Evolutionary conservation across 2,329 filamentous ascomycete genomes (phyloP), one percentile per base, ranked within the genome.

Genomic region (Xylariaceae sp.): DNA sequence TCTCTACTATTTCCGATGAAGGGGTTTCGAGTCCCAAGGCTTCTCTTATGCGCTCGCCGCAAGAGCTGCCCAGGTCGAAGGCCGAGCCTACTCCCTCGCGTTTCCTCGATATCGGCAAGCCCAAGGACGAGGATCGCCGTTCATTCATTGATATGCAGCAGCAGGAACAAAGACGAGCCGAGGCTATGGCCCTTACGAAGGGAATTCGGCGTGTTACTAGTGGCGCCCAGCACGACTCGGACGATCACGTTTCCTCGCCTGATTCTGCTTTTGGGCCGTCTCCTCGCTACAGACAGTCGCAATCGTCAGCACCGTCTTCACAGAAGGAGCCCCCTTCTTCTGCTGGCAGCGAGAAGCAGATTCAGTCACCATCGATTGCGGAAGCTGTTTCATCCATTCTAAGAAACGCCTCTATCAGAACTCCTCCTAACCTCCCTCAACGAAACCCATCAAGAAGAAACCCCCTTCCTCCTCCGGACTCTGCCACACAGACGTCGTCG

Each of bases 131-230:
- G 30, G 79, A 79, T 50, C 76, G 82, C 54, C 79, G 76, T 59
- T 85, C 82, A 0, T 84, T 82, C 64, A 84, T 86, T 58, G 82
- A 82, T 69, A 76, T 77, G 15, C 82, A 82, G 64, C 81, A 79
- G 67, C 82, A 82, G 3, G 76, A 86, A 68, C 85, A 87, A 80
- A 79, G 83, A 44, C 74, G 81, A 66, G 83, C 80, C 4, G 85
- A 87, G 69, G 84, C 82, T 2, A 77, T 77, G 66, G 84, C 82
- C 6, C 80, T 87, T 62, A 78, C 82, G 6, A 77, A 82, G 60
- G 82, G 82, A 4, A 69, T 74, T 11, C 74, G 76, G 39, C 71
- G 73, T 51, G 69, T 67, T 48, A 71, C 67, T 62, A 65, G 62
- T 34, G 69, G 72, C 67, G 62, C 73, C 62, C 64, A 71, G 55